Evolutionary conservation across 768 basidiomycete species (phyloP).

Genomic region (Rossbeevera mucosa): DNA sequence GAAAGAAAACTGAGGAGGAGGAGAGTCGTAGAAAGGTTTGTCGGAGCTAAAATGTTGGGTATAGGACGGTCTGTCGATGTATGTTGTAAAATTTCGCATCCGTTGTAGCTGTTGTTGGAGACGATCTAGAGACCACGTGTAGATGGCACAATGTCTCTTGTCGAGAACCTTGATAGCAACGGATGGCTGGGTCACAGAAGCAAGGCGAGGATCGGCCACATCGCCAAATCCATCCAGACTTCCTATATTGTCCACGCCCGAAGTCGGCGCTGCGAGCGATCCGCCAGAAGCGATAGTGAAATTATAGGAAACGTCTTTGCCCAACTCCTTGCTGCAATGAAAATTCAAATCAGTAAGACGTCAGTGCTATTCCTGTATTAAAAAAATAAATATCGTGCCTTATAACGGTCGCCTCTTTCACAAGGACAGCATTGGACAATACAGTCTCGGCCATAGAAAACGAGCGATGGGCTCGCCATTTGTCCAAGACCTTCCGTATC

Average conservation of each 20-base stretch:
- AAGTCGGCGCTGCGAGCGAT: conserved; percentile 70
- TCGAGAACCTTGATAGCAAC: conserved; percentile 91
- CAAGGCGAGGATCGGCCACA: conserved; percentile 77
- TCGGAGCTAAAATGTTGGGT: conserved; percentile 91
- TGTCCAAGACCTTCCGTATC: conserved; percentile 76
- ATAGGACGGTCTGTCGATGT: conserved; percentile 89
- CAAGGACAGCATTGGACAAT: conserved; percentile 73
- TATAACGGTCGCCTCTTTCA: conserved; percentile 95
- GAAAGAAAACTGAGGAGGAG: conserved; percentile 87
- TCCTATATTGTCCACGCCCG: conserved; percentile 80
- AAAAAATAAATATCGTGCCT: conserved; percentile 44
- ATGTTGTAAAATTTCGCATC: conserved; percentile 89
- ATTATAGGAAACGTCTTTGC: conserved; percentile 86
- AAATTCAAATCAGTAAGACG: conserved; percentile 9
- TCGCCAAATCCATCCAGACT: conserved; percentile 91
- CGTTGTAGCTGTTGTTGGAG: conserved; percentile 85
- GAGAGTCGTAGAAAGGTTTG: conserved; percentile 88
- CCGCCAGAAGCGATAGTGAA: conserved; percentile 87
- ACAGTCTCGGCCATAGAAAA: conserved; percentile 93
- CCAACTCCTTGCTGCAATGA: conserved; percentile 68
- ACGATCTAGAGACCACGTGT: conserved; percentile 86
- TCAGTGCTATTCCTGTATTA: background rate
- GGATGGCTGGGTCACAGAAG: conserved; percentile 71
- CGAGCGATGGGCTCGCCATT: conserved; percentile 79
- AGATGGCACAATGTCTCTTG: conserved; percentile 79